Base-by-base conservation (phyloP, 768 basidiomycete genomes). In the Suillus tomentosus region DNA sequence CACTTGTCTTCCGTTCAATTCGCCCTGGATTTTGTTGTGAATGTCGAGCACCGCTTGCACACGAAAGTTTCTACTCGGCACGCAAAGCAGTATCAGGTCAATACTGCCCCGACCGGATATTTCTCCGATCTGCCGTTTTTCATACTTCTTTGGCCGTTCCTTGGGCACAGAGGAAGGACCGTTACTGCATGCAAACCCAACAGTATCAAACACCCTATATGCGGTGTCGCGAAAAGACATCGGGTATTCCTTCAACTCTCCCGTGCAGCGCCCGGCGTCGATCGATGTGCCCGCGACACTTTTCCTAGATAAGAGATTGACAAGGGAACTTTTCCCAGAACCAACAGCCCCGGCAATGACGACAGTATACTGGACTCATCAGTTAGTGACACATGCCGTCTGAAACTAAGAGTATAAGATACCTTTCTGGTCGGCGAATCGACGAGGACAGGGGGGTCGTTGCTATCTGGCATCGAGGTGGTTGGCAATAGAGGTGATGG, bases 281-380 rank as follows among this genome's bases (percentile, higher is more conserved):
- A 63, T 72, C 43, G 76, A 76, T 19, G 73, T 70, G 0, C 58
- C 62, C 1, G 79, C 78, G 14, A 69, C 66, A 1, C 68, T 19
- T 11, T 53, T 48, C 36, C 74, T 74, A 43, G 67, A 58, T 7
- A 82, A 62, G 72, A 81, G 72, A 66, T 82, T 82, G 48, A 81
- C 65, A 40, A 80, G 70, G 8, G 78, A 77, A 67, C 81, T 80
- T 64, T 81, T 81, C 11, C 76, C 76, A 31, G 67, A 58, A 40
- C 80, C 73, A 15, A 73, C 62, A 22, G 71, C 68, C n/a, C 72
- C 73, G 36, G 73, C 64, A 56, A 72, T 24, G 61, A 73, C 24
- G 2, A 74, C 62, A 15, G 8, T 47, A n/a, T n/a, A n/a, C 45
- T n/a, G 14, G 9, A 47, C 10, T 8, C 10, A 22, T n/a, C 9